phyloP scores from a whole-genome alignment of 2,329 filamentous ascomycete genomes.

The Neonectria sp. region DNA sequence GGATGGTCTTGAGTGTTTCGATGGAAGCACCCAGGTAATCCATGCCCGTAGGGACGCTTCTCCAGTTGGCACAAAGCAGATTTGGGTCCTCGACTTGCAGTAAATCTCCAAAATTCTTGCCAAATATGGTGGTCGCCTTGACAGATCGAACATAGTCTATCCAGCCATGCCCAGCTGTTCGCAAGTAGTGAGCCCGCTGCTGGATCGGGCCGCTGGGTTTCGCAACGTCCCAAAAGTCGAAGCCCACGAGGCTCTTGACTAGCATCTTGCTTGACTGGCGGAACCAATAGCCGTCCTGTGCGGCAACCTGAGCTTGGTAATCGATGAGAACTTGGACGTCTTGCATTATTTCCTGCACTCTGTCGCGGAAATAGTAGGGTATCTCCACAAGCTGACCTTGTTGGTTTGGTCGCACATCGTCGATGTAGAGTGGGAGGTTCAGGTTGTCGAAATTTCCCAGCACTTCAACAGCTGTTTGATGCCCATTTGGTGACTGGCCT shows the following conservation, averaged over 20 bases:
- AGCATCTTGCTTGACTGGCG: not conserved
- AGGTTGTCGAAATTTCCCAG: slow-evolving; percentile 8
- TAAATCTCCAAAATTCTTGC: slow-evolving; percentile 8
- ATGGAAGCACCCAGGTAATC: not conserved
- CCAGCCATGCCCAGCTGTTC: slow-evolving; percentile 1
- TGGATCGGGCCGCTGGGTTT: not conserved
- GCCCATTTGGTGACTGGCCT: no score
- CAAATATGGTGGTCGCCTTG: slow-evolving; percentile 10
- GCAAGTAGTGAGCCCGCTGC: not conserved
- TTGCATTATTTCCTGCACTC: slow-evolving; percentile 2
- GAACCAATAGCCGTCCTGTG: slow-evolving; percentile 12
- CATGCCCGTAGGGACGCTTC: not conserved
- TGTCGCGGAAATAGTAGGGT: not conserved
- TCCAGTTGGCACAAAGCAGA: not conserved
- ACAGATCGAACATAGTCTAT: slow-evolving; percentile 4
- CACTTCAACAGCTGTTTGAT: no score
- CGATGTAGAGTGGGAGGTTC: slow-evolving; percentile 6
- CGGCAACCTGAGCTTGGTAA: slow-evolving; percentile 1
- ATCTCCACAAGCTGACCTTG: not conserved
- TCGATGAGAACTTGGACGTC: not conserved
- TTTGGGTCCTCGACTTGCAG: not conserved
- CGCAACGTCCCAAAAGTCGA: slow-evolving; percentile 13
- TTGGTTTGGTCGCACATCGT: not conserved
- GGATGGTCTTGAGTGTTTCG: slow-evolving; percentile 1
- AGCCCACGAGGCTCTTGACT: not conserved